Base-by-base conservation (phyloP, 345 rosid genomes). In the Eutrema japonicum region DNA sequence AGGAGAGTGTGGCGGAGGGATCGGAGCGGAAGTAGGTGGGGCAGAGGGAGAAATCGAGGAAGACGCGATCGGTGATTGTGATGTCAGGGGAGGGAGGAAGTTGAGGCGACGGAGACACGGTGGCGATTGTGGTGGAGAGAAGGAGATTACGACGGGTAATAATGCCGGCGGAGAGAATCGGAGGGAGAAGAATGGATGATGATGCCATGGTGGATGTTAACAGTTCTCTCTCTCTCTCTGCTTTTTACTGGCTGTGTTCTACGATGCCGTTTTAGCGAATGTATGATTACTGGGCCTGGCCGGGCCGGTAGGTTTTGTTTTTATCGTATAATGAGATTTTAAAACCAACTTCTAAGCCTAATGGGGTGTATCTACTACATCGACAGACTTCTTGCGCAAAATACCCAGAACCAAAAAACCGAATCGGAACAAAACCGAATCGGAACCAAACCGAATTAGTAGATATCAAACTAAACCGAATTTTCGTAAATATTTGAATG, bases 1-100 rank as follows among this genome's bases (percentile, higher is more conserved):
- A 81, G 82, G 82, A 78, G 67, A 83, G 81, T 63, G 86, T 85
- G 29, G 89, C 75, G 55, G 67, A 48, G 4, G 76, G 66, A 40
- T 77, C 80, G 3, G 77, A 78, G 66, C 92, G 88, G 86, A 81
- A 80, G 85, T 83, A 87, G 77, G 80, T 84, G 26, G 96, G 86
- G 71, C 97, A 88, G 73, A 91, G 74, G 78, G 92, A 83, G 88
- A 93, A 89, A 78, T 93, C 98, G 72, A 93, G 79, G 89, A 84
- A 93, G 70, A 93, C 78, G 6, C 97, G 90, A 83, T 91, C 91
- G 43, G 97, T 93, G 69, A 93, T 88, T 58, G 92, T 88, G 70
- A 91, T 75, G 85, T 93, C 89, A 6, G 74, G 77, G 1, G 80
- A 73, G 0, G 86, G 76, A 3, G 57, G 46, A 6, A 10, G 52